Evolutionary conservation across 768 basidiomycete genomes (phyloP).

Genomic region (Lentinula guzmanii): DNA sequence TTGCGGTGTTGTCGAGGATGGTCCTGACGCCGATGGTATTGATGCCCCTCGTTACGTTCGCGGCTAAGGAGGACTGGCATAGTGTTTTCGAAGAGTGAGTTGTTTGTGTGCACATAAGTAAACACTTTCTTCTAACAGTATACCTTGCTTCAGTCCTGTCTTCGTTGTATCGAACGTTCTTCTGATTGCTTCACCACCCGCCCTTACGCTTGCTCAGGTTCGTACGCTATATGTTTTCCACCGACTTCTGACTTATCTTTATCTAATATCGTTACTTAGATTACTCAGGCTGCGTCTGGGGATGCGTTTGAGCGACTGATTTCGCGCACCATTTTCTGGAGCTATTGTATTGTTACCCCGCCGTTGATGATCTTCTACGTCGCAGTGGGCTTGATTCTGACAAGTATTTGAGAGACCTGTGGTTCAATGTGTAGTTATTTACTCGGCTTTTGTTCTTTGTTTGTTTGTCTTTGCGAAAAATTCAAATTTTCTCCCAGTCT

Average conservation of each 20-base stretch:
- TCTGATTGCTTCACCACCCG: constrained; percentile 78
- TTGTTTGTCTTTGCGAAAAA: too few relatives aligned
- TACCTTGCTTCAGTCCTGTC: constrained; percentile 52
- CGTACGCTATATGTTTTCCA: background rate
- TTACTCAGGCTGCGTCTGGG: constrained; percentile 78
- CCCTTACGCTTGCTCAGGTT: constrained; percentile 51
- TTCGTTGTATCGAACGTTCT: constrained; percentile 84
- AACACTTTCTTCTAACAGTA: background rate
- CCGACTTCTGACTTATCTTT: background rate
- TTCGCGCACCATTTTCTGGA: constrained; percentile 89
- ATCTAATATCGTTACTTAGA: constrained; percentile 27
- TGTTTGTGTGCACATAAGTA: constrained; percentile 4
- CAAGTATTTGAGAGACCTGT: constrained; percentile 35
- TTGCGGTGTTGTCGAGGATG: constrained; percentile 85
- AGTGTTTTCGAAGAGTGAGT: constrained; percentile 74
- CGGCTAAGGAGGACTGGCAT: constrained; percentile 53
- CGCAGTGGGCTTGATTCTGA: constrained; percentile 61
- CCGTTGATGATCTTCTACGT: constrained; percentile 77
- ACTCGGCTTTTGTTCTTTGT: too few relatives aligned
- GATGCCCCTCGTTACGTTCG: constrained; percentile 67
- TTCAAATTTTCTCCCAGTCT: too few relatives aligned
- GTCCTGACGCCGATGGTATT: constrained; percentile 74
- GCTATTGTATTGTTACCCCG: constrained; percentile 85
- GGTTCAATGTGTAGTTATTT: background rate
- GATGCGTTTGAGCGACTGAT: constrained; percentile 91